These are phyloP conservation scores for Leishmania gerbilli DNA, from an alignment of 208 protist species.

Conservation along the genomic window DNA sequence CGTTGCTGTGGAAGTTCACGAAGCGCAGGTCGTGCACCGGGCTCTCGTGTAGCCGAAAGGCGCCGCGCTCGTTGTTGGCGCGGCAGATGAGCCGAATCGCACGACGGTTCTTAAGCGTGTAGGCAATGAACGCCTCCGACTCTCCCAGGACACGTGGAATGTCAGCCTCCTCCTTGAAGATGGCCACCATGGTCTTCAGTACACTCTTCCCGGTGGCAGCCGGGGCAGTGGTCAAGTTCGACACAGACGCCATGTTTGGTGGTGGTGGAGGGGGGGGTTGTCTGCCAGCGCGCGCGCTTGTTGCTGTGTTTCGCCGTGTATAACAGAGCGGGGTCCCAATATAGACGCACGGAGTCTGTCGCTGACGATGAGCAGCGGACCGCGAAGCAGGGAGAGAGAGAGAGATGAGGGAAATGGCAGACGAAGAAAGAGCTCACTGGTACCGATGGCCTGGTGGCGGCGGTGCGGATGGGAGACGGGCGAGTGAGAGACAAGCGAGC, in stretches of 20 bases:
- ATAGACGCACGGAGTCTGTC: background rate
- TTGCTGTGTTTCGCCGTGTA: background rate
- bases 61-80: constrained; percentile 58
- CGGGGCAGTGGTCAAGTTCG: constrained; percentile 27
- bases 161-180: constrained; percentile 66
- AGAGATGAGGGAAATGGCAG: background rate
- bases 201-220: constrained; percentile 33
- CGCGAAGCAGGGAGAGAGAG: background rate
- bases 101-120: constrained; percentile 76
- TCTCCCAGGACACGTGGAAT: constrained; percentile 73
- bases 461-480: background rate
- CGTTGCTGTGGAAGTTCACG: constrained; percentile 91
- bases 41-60: constrained; percentile 53
- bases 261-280: background rate
- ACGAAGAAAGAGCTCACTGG: background rate
- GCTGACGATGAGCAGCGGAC: background rate
- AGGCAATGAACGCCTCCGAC: constrained; percentile 76
- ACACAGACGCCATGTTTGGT: constrained; percentile 1
- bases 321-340: background rate
- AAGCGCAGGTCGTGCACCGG: constrained; percentile 71
- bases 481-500: background rate
- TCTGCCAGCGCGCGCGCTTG: background rate
- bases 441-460: background rate
- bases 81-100: constrained; percentile 72
- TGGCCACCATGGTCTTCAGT: constrained; percentile 45